Conservation (phyloP, 2,329 filamentous ascomycete genomes). For the Colletotrichum shisoi region DNA sequence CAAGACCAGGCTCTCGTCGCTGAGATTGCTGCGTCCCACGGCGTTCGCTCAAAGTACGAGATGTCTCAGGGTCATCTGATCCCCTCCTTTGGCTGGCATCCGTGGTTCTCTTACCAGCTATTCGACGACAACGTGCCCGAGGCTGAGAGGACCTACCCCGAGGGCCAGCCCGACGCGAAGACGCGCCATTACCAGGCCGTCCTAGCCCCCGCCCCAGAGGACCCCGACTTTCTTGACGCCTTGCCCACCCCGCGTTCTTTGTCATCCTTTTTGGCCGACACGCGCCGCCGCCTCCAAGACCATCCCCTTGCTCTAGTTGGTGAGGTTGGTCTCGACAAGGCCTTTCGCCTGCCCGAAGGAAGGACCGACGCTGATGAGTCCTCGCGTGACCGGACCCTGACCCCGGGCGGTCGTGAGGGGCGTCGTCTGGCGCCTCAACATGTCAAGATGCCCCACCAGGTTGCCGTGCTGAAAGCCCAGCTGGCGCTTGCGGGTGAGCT, state of each 20-base stretch:
- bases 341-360: slow-evolving; percentile 74
- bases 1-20: slow-evolving; percentile 79
- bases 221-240: slow-evolving; percentile 54
- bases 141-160: slow-evolving; percentile 50
- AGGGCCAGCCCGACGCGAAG: slow-evolving; percentile 51
- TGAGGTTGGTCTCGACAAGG: slow-evolving; percentile 80
- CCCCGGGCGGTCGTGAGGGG: slow-evolving; percentile 75
- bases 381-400: slow-evolving; percentile 58
- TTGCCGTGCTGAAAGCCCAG: slow-evolving; percentile 70
- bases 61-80: slow-evolving; percentile 51
- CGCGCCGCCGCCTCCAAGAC: slow-evolving; percentile 61
- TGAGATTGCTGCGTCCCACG: slow-evolving; percentile 64
- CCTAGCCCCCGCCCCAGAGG: slow-evolving; percentile 59
- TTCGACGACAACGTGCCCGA: slow-evolving; percentile 63
- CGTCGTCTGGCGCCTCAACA: slow-evolving; percentile 71
- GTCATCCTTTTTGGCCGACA: slow-evolving; percentile 65
- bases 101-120: slow-evolving; percentile 83
- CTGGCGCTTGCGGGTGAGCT: slow-evolving; percentile 74
- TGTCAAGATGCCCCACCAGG: slow-evolving; percentile 74
- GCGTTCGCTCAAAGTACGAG: slow-evolving; percentile 50
- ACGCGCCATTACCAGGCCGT: slow-evolving; percentile 71
- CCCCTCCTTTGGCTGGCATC: slow-evolving; percentile 86
- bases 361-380: slow-evolving; percentile 54
- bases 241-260: slow-evolving; percentile 70
- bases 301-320: slow-evolving; percentile 74